Evolutionary conservation across 257 asterid genomes (phyloP).

Genomic region (Nicotiana tomentosiformis): DNA sequence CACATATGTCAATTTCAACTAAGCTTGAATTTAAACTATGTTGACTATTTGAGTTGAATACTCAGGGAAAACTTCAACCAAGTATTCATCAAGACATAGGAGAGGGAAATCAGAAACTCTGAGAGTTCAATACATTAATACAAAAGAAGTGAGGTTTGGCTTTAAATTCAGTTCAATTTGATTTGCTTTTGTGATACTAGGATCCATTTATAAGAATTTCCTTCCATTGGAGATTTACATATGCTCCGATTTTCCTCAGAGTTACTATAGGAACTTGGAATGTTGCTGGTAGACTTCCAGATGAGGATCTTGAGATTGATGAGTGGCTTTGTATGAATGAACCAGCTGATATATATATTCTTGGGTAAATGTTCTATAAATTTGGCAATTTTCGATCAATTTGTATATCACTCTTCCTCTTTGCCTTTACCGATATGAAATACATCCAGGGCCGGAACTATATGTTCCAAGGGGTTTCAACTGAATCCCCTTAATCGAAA

Average conservation of each 20-base stretch:
- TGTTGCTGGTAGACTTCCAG: slow-evolving; percentile 77
- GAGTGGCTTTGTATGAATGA: slow-evolving; percentile 87
- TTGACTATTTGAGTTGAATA: neutral
- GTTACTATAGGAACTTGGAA: slow-evolving; percentile 88
- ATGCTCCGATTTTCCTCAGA: slow-evolving; percentile 30
- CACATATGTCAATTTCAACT: neutral
- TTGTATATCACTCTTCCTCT: neutral
- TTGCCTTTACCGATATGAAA: neutral
- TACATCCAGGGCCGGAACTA: neutral
- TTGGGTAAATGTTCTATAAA: slow-evolving; percentile 43
- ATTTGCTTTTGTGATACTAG: neutral
- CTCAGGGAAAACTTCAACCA: slow-evolving; percentile 43
- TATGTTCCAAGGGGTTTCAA: neutral
- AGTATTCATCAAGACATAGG: slow-evolving; percentile 42
- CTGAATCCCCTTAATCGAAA: neutral
- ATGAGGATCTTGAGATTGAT: slow-evolving; percentile 67
- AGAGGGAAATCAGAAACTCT: slow-evolving; percentile 93
- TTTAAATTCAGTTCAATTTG: slow-evolving; percentile 15
- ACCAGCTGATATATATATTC: slow-evolving; percentile 71
- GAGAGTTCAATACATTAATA: slow-evolving; percentile 68
- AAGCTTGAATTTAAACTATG: neutral
- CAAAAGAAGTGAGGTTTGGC: slow-evolving; percentile 91
- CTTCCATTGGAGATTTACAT: neutral
- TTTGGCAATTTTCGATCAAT: neutral
- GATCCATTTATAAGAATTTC: neutral